Evolutionary conservation across 345 rosid genomes (phyloP).

Genomic region (Pugionium cornutum): DNA sequence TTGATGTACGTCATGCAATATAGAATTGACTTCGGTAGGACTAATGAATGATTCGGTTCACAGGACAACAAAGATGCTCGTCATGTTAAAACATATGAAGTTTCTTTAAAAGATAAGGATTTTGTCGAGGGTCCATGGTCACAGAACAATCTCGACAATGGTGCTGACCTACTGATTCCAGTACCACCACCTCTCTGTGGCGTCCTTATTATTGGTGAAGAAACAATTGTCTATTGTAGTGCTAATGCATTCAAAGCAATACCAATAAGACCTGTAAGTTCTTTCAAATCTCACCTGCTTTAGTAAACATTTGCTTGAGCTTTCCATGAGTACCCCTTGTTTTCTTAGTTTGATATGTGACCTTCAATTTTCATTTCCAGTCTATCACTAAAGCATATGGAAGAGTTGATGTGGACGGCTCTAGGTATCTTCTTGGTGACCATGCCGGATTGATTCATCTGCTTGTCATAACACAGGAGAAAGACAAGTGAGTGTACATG

Average conservation of each 20-base stretch:
- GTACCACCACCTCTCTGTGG: conserved; percentile 13
- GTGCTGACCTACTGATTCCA: too few relatives aligned
- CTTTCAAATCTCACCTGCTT: conserved; percentile 7
- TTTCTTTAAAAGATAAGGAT: conserved; percentile 64
- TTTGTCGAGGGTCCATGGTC: conserved; percentile 70
- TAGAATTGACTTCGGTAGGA: too few relatives aligned
- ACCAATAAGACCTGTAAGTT: conserved; percentile 76
- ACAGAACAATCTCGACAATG: too few relatives aligned
- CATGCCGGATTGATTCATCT: conserved; percentile 84
- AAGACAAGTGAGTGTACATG: conserved; percentile 71
- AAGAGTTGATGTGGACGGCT: conserved; percentile 46
- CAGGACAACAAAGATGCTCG: conserved; percentile 97
- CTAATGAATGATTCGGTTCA: conserved; percentile 16
- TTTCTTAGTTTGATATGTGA: conserved; percentile 18
- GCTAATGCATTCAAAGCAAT: conserved; percentile 59
- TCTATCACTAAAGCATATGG: conserved; percentile 90
- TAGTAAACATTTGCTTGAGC: conserved; percentile 16
- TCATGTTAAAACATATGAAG: conserved; percentile 46
- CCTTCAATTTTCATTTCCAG: conserved; percentile 42
- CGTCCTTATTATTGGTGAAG: conserved; percentile 90
- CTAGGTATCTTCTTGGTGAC: neutral
- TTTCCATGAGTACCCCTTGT: conserved; percentile 8
- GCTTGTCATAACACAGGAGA: conserved; percentile 87
- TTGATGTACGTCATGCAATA: too few relatives aligned
- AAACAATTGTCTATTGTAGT: conserved; percentile 56